These are phyloP conservation scores for Aspergillus bertholletiae DNA, from an alignment of 495 filamentous ascomycete species.

Conservation along the genomic window DNA sequence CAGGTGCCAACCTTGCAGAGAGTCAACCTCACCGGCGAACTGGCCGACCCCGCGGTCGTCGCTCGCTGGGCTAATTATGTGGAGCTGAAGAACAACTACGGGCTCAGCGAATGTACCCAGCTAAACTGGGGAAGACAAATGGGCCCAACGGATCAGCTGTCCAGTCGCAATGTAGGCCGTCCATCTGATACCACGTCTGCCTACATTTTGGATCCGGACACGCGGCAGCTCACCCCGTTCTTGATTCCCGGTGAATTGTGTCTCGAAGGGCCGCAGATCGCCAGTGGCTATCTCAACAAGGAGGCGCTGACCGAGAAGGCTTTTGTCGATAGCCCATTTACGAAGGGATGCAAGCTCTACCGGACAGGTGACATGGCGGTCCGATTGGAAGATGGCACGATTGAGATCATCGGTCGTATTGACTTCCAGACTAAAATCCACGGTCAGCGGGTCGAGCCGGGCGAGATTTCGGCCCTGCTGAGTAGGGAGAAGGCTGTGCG, in stretches of 20 bases:
- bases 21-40: background rate
- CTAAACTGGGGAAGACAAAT: too few relatives aligned
- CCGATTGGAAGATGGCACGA: background rate
- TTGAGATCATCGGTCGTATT: slow-evolving; percentile 1
- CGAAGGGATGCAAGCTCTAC: slow-evolving; percentile 1
- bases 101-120: slow-evolving; percentile 1
- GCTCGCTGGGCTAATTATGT: background rate
- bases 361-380: slow-evolving; percentile 1
- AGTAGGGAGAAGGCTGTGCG: background rate
- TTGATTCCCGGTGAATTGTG: slow-evolving; percentile 14
- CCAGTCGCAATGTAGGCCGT: slow-evolving; percentile 10
- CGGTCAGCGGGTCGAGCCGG: background rate
- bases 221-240: background rate
- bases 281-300: slow-evolving; percentile 17
- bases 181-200: background rate
- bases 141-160: too few relatives aligned
- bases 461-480: background rate
- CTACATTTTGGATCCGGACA: background rate
- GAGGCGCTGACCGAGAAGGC: slow-evolving; percentile 22
- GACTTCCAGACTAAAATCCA: background rate
- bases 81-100: background rate
- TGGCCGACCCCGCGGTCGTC: background rate
- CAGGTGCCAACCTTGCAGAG: background rate
- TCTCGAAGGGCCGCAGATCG: slow-evolving; percentile 7
- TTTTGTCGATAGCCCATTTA: too few relatives aligned